Conservation (phyloP, 2,329 filamentous ascomycete species). For the Neofusicoccum sp. region DNA sequence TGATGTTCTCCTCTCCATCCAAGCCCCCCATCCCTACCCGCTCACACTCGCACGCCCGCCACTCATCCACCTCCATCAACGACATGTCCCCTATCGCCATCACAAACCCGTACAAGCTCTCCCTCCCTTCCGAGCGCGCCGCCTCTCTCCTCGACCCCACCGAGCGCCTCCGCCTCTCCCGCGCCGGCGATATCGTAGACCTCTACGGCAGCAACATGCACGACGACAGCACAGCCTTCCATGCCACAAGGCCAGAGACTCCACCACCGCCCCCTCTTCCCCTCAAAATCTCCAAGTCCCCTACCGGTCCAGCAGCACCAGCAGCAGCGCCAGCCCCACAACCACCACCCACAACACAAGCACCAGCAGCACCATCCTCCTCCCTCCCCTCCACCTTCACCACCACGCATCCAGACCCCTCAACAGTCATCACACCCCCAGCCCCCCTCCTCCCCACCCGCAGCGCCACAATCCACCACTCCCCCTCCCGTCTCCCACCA, state of each 20-base stretch:
- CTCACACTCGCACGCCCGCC: background rate
- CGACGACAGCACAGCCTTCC: background rate
- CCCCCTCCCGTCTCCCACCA: background rate
- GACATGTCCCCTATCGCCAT: background rate
- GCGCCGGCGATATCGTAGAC: constrained; percentile 4
- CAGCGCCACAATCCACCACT: background rate
- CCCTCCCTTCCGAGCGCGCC: constrained; percentile 9
- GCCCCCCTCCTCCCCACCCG: background rate
- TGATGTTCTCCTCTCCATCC: background rate
- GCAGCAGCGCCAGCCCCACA: background rate
- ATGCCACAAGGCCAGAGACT: background rate
- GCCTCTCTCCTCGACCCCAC: background rate
- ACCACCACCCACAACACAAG: too few relatives aligned
- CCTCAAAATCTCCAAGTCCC: background rate
- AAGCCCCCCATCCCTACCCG: background rate
- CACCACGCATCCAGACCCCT: background rate
- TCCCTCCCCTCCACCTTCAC: background rate
- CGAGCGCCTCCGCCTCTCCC: constrained; percentile 1
- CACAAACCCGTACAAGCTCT: constrained; percentile 7
- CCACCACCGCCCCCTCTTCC: constrained; percentile 19
- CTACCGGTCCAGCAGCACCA: background rate
- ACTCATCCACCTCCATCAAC: background rate
- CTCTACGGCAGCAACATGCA: constrained; percentile 3
- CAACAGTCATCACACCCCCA: background rate
- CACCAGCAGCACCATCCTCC: background rate